phyloP scores from a whole-genome alignment of 352 stramenopile species.

The Phytophthora syringae region DNA sequence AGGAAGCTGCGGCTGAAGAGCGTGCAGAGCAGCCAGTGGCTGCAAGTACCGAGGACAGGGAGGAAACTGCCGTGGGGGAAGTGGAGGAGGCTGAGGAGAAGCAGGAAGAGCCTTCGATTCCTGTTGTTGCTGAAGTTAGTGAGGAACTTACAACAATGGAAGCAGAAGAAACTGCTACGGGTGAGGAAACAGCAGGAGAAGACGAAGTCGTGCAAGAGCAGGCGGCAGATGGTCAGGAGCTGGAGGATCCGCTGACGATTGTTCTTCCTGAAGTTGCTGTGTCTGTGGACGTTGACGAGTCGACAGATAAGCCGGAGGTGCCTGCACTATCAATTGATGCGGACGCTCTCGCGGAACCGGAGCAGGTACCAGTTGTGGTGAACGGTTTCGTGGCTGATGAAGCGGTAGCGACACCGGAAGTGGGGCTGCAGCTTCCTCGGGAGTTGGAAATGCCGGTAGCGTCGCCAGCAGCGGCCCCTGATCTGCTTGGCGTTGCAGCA shows the following conservation, averaged over 20 bases:
- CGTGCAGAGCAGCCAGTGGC: slow-evolving; percentile 6
- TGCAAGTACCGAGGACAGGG: neutral
- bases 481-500: slow-evolving; percentile 19
- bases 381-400: slow-evolving; percentile 19
- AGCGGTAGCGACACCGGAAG: slow-evolving; percentile 34
- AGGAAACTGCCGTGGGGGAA: neutral
- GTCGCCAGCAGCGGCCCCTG: slow-evolving; percentile 36
- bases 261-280: neutral
- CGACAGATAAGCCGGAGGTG: slow-evolving; percentile 3
- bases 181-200: neutral
- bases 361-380: neutral
- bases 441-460: slow-evolving; percentile 31
- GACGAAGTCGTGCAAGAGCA: neutral
- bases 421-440: slow-evolving; percentile 22
- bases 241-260: slow-evolving; percentile 25
- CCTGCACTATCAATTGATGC: slow-evolving; percentile 13
- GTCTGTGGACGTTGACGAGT: slow-evolving; percentile 9
- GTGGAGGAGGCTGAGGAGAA: slow-evolving; percentile 13
- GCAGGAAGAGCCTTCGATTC: slow-evolving; percentile 5
- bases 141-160: neutral
- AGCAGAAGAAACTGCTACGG: neutral
- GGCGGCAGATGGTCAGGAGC: neutral
- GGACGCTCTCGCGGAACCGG: too few relatives aligned
- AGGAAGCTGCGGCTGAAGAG: slow-evolving; percentile 7
- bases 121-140: neutral